A percentile compares a stretch with the other conserved stretches of the same genome.
Conservation (phyloP, 2,329 filamentous ascomycete genomes). For the Ophiostoma tasmaniense region DNA sequence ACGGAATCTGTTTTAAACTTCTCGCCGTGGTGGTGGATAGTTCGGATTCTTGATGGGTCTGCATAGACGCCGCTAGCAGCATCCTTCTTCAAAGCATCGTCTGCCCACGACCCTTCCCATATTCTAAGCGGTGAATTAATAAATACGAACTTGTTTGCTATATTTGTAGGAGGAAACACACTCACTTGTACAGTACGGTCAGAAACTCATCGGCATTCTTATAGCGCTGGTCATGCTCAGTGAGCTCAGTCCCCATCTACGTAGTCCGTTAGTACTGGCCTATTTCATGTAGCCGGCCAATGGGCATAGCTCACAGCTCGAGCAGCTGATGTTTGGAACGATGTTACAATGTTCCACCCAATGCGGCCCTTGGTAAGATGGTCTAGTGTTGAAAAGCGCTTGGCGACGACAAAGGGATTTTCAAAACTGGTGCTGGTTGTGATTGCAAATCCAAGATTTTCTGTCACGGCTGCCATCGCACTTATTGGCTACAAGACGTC, state of each 20-base stretch:
- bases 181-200: neutral
- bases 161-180: no score
- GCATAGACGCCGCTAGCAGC: neutral
- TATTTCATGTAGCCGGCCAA: neutral
- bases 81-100: constrained; percentile 4
- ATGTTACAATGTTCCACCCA: constrained; percentile 2
- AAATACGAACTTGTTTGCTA: neutral
- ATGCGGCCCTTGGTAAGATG: neutral
- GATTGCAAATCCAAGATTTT: neutral
- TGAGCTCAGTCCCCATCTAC: neutral
- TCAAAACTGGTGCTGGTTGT: constrained; percentile 1
- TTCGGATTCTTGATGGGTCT: neutral
- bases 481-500: neutral
- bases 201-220: neutral
- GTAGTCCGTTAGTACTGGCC: neutral
- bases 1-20: neutral
- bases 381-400: neutral
- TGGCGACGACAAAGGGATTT: neutral
- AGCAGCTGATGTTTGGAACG: neutral
- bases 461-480: neutral
- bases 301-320: neutral
- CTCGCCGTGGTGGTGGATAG: neutral
- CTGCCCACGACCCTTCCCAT: neutral
- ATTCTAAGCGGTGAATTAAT: neutral
- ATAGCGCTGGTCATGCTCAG: neutral